phyloP scores from a whole-genome alignment of 495 filamentous ascomycete genomes.

The Tuber aestivum region DNA sequence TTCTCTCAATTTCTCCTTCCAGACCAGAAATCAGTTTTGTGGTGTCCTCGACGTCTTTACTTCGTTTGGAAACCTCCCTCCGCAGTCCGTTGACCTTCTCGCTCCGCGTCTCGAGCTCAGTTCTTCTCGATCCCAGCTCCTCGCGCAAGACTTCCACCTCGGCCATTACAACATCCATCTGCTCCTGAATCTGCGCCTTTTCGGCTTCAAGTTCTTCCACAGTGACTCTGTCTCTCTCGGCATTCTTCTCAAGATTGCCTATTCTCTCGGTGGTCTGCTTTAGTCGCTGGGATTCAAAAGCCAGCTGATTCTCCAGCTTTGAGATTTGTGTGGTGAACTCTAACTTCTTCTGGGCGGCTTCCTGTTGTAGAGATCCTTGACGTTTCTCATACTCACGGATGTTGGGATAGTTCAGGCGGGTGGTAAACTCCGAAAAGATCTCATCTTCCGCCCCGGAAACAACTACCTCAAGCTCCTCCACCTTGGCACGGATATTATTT shows the following conservation, averaged over 20 bases:
- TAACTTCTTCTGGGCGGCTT: constrained; percentile 75
- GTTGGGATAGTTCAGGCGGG: constrained; percentile 74
- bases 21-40: constrained; percentile 68
- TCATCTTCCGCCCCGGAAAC: constrained; percentile 82
- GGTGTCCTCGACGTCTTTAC: constrained; percentile 71
- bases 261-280: constrained; percentile 64
- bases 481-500: constrained; percentile 57
- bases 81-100: constrained; percentile 77
- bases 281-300: constrained; percentile 67
- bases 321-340: constrained; percentile 80
- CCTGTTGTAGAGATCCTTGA: constrained; percentile 84
- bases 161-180: constrained; percentile 63
- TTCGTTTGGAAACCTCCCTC: constrained; percentile 75
- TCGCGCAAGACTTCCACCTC: constrained; percentile 72
- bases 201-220: constrained; percentile 65
- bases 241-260: constrained; percentile 57
- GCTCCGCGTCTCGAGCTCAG: constrained; percentile 59
- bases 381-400: constrained; percentile 91
- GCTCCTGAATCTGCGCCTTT: constrained; percentile 66
- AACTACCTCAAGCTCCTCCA: constrained; percentile 65
- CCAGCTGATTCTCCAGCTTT: constrained; percentile 68
- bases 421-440: constrained; percentile 81
- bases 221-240: constrained; percentile 58
- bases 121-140: constrained; percentile 60
- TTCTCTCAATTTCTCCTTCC: constrained; percentile 76